These are phyloP conservation scores for Mycena haematopus DNA, from an alignment of 768 basidiomycete genomes.

Conservation along the genomic window DNA sequence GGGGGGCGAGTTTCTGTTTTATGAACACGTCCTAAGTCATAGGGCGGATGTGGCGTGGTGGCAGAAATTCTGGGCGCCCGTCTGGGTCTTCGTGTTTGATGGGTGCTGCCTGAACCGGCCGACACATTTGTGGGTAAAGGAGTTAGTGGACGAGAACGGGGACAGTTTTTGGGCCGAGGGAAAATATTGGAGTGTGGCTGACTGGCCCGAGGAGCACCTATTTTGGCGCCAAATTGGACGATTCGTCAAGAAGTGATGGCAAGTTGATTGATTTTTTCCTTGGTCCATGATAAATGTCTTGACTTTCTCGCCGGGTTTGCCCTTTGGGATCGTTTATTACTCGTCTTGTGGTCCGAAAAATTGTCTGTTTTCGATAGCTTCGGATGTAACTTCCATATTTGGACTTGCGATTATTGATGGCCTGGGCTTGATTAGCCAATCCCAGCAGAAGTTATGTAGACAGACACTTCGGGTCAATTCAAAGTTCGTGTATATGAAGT, in stretches of 20 bases:
- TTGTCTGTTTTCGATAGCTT: too few species aligned
- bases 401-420: slow-evolving; percentile 6
- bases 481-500: background rate
- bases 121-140: slow-evolving; percentile 53
- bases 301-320: background rate
- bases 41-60: slow-evolving; percentile 65
- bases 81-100: slow-evolving; percentile 66
- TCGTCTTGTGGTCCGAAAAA: background rate
- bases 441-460: background rate
- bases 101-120: slow-evolving; percentile 70
- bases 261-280: background rate
- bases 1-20: slow-evolving; percentile 68
- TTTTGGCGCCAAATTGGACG: slow-evolving; percentile 65
- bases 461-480: too few species aligned
- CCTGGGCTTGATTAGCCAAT: background rate
- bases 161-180: slow-evolving; percentile 56
- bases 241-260: slow-evolving; percentile 52
- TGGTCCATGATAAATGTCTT: background rate
- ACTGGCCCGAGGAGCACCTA: slow-evolving; percentile 51
- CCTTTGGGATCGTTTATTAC: background rate
- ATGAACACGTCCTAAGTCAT: slow-evolving; percentile 71
- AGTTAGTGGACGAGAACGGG: slow-evolving; percentile 37
- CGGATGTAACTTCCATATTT: background rate
- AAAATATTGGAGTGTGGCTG: slow-evolving; percentile 51
- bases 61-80: slow-evolving; percentile 75